A percentile compares a stretch with the other conserved stretches of the same genome.
These are phyloP conservation scores for Eucalyptus decipiens DNA, from an alignment of 345 rosid species.

Conservation along the genomic window DNA sequence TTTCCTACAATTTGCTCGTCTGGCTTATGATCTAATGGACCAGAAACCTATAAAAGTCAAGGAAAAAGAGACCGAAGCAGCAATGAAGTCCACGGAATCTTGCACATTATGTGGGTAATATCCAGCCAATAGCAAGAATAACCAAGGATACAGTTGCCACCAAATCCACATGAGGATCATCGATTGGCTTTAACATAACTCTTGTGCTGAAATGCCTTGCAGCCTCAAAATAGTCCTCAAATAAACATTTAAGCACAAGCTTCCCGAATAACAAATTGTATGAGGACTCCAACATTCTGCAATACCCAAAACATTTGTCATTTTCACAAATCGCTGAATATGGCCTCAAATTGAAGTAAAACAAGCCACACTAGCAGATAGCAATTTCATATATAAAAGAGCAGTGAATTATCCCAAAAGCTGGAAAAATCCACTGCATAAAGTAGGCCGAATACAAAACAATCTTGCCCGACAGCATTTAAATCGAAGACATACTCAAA, in stretches of 20 bases:
- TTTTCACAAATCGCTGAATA: background rate
- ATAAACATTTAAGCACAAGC: conserved; percentile 63
- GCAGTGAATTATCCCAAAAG: background rate
- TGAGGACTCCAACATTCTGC: conserved; percentile 87
- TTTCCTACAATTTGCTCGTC: conserved; percentile 56
- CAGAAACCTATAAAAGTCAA: conserved; percentile 41
- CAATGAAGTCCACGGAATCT: background rate
- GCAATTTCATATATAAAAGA: background rate
- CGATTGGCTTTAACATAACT: conserved; percentile 75
- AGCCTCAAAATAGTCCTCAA: conserved; percentile 83
- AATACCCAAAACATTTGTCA: background rate
- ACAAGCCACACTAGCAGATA: background rate
- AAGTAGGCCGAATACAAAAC: background rate
- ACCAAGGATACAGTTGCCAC: conserved; percentile 68
- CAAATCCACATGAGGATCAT: conserved; percentile 89
- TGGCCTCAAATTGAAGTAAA: background rate
- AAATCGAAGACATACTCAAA: background rate
- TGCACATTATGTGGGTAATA: background rate
- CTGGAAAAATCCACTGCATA: background rate
- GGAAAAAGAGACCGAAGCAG: background rate
- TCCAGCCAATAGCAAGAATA: background rate
- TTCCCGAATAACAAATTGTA: conserved; percentile 78
- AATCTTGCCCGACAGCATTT: background rate
- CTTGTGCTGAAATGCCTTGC: conserved; percentile 53
- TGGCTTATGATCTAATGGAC: conserved; percentile 45